Percentiles rank a stretch among this genome's conserved stretches.
These are phyloP conservation scores for Symmetrospora coprosmae DNA, from an alignment of 768 basidiomycete genomes.

Conservation along the genomic window DNA sequence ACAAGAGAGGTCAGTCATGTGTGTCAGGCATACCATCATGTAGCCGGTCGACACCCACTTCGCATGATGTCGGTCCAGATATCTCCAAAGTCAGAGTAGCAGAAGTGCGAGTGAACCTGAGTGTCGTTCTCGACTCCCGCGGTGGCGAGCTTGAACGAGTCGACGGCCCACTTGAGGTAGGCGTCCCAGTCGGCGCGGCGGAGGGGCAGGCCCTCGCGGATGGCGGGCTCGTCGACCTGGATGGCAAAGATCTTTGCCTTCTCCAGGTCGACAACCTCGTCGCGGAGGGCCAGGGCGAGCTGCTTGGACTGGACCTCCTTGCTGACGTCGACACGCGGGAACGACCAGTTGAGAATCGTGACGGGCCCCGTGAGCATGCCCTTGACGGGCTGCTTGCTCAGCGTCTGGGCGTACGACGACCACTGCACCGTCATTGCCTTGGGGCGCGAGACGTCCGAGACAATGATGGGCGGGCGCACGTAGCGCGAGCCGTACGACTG, in stretches of 20 bases:
- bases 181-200: slow-evolving; percentile 89
- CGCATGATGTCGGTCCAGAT: too few species aligned
- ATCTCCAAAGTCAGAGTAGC: slow-evolving; percentile 57
- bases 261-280: slow-evolving; percentile 83
- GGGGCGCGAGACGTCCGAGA: slow-evolving; percentile 90
- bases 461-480: slow-evolving; percentile 95
- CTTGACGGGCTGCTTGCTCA: slow-evolving; percentile 92
- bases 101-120: slow-evolving; percentile 98
- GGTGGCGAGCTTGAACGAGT: slow-evolving; percentile 94
- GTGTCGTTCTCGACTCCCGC: slow-evolving; percentile 85
- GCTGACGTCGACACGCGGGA: slow-evolving; percentile 95
- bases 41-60: too few species aligned
- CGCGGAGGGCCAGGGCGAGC: slow-evolving; percentile 90
- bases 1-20: too few species aligned
- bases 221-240: slow-evolving; percentile 98
- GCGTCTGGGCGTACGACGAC: slow-evolving; percentile 89
- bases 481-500: slow-evolving; percentile 99
- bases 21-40: too few species aligned
- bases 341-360: slow-evolving; percentile 88
- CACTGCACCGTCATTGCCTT: slow-evolving; percentile 89
- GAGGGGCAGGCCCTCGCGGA: slow-evolving; percentile 96
- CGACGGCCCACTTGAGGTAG: slow-evolving; percentile 96
- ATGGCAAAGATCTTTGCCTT: slow-evolving; percentile 92
- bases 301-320: slow-evolving; percentile 97
- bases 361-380: slow-evolving; percentile 98